Conservation (phyloP, 345 rosid species). For the Chamaenerion angustifolium region DNA sequence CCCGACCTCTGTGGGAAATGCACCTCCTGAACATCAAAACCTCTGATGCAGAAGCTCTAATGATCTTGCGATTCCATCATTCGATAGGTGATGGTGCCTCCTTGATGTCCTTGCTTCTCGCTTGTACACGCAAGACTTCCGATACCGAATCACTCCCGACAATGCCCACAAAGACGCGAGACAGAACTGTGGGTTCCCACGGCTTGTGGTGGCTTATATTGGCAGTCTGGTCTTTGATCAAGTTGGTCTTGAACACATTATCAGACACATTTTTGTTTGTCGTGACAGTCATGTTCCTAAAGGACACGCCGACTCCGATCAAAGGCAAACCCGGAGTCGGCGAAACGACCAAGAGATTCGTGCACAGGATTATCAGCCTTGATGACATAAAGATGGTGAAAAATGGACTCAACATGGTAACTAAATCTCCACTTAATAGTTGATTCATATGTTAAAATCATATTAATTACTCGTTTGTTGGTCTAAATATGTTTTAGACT, state of each 20-base stretch:
- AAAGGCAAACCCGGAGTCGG: slow-evolving; percentile 17
- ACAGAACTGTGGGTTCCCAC: too few species aligned
- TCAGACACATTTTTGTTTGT: slow-evolving; percentile 27
- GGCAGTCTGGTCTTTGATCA: slow-evolving; percentile 26
- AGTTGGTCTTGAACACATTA: slow-evolving; percentile 33
- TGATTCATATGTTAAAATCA: too few species aligned
- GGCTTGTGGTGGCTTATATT: slow-evolving; percentile 13
- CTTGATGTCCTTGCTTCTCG: slow-evolving; percentile 45
- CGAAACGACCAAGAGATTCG: slow-evolving; percentile 20
- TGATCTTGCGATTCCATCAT: slow-evolving; percentile 39
- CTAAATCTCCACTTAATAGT: neutral
- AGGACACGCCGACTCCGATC: slow-evolving; percentile 20
- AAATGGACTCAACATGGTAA: slow-evolving; percentile 10
- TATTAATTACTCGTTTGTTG: neutral
- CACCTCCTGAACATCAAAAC: slow-evolving; percentile 25
- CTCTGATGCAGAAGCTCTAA: slow-evolving; percentile 19
- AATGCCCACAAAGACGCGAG: too few species aligned
- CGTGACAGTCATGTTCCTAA: slow-evolving; percentile 20
- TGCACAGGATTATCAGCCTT: slow-evolving; percentile 36
- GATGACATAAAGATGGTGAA: slow-evolving; percentile 50
- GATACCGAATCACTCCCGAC: slow-evolving; percentile 12
- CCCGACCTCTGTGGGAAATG: slow-evolving; percentile 32
- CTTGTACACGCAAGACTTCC: slow-evolving; percentile 20
- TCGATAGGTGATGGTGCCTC: slow-evolving; percentile 50
- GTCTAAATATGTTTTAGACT: slow-evolving; percentile 26